Conservation (phyloP, 1,284 basidiomycete genomes). For the Cryptococcus jaspeensis region DNA sequence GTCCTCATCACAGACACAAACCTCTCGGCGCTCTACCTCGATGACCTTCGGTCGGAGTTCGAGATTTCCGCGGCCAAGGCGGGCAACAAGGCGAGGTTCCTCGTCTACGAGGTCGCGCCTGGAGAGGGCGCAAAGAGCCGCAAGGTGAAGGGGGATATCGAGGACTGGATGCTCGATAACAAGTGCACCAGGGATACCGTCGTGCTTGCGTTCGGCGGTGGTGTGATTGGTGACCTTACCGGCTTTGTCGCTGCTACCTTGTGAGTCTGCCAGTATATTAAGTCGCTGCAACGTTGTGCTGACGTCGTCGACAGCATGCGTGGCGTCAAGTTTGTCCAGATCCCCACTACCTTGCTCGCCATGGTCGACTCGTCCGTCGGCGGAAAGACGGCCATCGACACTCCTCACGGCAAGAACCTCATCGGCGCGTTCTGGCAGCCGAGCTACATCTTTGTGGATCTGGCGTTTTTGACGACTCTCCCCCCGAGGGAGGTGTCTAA, state of each 20-base stretch:
- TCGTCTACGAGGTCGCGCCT: conserved; percentile 77
- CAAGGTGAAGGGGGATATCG: conserved; percentile 86
- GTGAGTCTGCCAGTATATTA: conserved; percentile 58
- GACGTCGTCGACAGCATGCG: conserved; percentile 62
- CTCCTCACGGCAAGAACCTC: conserved; percentile 93
- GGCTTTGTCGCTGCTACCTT: conserved; percentile 99
- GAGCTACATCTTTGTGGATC: conserved; percentile 95
- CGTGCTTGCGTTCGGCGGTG: conserved; percentile 89
- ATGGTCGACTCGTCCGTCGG: conserved; percentile 99
- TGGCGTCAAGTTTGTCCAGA: conserved; percentile 88
- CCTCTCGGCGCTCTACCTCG: conserved; percentile 75
- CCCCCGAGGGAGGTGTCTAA: conserved; percentile 93
- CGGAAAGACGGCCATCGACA: conserved; percentile 98
- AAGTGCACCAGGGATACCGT: conserved; percentile 92
- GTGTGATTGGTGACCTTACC: conserved; percentile 93
- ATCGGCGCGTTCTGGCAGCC: conserved; percentile 99
- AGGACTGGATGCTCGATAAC: conserved; percentile 87
- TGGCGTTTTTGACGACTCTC: conserved; percentile 90
- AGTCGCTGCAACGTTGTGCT: background rate
- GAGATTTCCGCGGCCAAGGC: conserved; percentile 51
- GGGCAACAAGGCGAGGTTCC: conserved; percentile 61
- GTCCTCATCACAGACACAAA: conserved; percentile 91
- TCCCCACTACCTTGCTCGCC: conserved; percentile 92
- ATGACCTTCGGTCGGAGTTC: conserved; percentile 68
- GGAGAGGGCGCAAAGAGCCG: conserved; percentile 92